Percentiles rank a stretch among this genome's conserved stretches.
Conservation (phyloP, 2,329 filamentous ascomycete genomes). For the Teratosphaeria nubilosa region DNA sequence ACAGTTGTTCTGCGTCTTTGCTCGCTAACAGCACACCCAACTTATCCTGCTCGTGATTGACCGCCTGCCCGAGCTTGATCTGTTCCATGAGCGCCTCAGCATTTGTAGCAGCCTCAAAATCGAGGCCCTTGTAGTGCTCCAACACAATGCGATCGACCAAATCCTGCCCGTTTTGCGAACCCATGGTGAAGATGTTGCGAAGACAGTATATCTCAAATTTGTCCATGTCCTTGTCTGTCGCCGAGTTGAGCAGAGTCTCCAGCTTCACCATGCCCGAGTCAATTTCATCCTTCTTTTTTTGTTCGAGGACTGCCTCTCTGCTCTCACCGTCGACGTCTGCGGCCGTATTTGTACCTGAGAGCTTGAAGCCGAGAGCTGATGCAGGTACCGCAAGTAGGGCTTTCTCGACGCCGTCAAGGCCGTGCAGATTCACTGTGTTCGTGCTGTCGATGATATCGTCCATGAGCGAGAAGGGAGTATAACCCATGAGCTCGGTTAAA, state of each 20-base stretch:
- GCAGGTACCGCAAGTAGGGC: constrained; percentile 67
- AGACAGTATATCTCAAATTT: constrained; percentile 66
- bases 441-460: constrained; percentile 97
- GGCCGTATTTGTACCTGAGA: background rate
- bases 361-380: constrained; percentile 64
- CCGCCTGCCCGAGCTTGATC: constrained; percentile 61
- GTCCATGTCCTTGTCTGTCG: constrained; percentile 42
- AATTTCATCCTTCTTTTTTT: constrained; percentile 46
- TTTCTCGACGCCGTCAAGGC: constrained; percentile 76
- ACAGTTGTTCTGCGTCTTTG: constrained; percentile 63
- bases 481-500: background rate
- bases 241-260: constrained; percentile 40
- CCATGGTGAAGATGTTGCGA: constrained; percentile 54
- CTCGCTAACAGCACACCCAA: constrained; percentile 59
- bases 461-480: constrained; percentile 51
- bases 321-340: constrained; percentile 6
- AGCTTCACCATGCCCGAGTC: constrained; percentile 59
- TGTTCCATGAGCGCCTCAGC: constrained; percentile 52
- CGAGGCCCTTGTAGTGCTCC: constrained; percentile 64
- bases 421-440: constrained; percentile 86
- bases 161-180: constrained; percentile 41
- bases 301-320: constrained; percentile 27
- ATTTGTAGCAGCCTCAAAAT: constrained; percentile 22
- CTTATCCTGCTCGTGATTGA: constrained; percentile 67
- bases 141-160: constrained; percentile 68